These are phyloP conservation scores for Zymoseptoria pseudotritici DNA, from an alignment of 2,329 filamentous ascomycete genomes.

Conservation along the genomic window DNA sequence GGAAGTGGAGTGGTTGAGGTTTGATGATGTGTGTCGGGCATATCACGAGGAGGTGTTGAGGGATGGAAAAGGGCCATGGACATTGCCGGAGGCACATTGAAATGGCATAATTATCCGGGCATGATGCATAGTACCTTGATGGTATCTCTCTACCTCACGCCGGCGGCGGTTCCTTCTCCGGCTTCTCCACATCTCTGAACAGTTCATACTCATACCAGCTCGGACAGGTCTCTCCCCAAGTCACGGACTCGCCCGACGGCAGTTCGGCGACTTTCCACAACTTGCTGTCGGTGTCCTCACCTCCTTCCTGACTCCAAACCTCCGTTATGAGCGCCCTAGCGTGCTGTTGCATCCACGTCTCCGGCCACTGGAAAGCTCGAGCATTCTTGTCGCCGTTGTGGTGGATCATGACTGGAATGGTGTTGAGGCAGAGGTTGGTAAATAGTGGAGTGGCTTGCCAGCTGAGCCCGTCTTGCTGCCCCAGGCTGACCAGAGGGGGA, in stretches of 20 bases:
- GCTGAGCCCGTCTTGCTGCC: not conserved
- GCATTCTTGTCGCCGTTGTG: slow-evolving; percentile 21
- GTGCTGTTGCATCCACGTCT: slow-evolving; percentile 15
- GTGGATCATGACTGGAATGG: slow-evolving; percentile 23
- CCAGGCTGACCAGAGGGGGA: slow-evolving; percentile 10
- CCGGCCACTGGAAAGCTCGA: slow-evolving; percentile 10
- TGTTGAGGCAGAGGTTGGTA: slow-evolving; percentile 20
- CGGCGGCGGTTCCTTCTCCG: not conserved
- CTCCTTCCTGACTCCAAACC: not conserved
- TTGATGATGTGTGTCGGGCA: slow-evolving; percentile 38
- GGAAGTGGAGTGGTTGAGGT: slow-evolving; percentile 37
- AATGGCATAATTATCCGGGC: not conserved
- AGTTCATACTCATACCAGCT: slow-evolving; percentile 14
- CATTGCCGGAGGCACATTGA: slow-evolving; percentile 17
- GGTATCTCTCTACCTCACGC: not conserved
- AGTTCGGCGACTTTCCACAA: slow-evolving; percentile 30
- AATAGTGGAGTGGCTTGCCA: slow-evolving; percentile 17
- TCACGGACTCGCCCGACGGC: slow-evolving; percentile 33
- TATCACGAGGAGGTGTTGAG: slow-evolving; percentile 40
- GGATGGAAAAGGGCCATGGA: slow-evolving; percentile 36
- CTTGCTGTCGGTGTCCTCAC: slow-evolving; percentile 13
- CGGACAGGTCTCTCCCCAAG: slow-evolving; percentile 16
- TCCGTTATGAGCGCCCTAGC: slow-evolving; percentile 4
- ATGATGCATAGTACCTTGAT: too few species aligned
- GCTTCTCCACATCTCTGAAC: slow-evolving; percentile 13